Percentiles rank a stretch among this genome's conserved stretches.
Conservation (phyloP, 148 eudicot species). For the Selenicereus undatus region DNA sequence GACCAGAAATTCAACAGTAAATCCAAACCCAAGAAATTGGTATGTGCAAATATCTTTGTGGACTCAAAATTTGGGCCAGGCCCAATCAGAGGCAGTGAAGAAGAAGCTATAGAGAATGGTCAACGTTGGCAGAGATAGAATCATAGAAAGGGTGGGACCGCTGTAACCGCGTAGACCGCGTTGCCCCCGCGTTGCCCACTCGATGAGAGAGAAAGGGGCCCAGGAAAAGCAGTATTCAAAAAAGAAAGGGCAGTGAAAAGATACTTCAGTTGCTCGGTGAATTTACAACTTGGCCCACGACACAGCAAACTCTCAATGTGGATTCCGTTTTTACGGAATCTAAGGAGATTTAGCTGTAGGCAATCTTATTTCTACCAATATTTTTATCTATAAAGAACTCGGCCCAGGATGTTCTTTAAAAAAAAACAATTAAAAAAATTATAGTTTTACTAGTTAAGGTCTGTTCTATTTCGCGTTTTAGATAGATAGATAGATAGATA, state of each 20-base stretch:
- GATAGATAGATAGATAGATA: no score
- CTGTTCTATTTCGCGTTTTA: no score
- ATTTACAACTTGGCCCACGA: neutral
- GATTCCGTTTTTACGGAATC: no score
- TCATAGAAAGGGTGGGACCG: conserved; percentile 1
- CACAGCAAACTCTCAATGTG: no score
- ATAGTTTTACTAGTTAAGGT: no score
- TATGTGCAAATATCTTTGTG: neutral
- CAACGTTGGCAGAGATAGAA: conserved; percentile 6
- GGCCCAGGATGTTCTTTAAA: no score
- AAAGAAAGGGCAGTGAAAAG: neutral
- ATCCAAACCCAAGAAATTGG: neutral
- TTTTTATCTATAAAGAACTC: no score
- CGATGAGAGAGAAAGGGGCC: conserved; percentile 3
- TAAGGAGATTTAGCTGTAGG: no score
- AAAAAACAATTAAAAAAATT: no score
- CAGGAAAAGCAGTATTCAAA: neutral
- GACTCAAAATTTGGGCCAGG: neutral
- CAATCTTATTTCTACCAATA: no score
- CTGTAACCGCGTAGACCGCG: conserved; percentile 38
- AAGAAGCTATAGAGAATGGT: conserved; percentile 1
- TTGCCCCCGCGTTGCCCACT: conserved; percentile 23
- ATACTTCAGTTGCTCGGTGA: neutral
- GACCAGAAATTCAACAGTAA: neutral
- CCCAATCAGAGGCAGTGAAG: neutral